phyloP scores from a whole-genome alignment of 495 filamentous ascomycete genomes.

The Alectoria sarmentosa region DNA sequence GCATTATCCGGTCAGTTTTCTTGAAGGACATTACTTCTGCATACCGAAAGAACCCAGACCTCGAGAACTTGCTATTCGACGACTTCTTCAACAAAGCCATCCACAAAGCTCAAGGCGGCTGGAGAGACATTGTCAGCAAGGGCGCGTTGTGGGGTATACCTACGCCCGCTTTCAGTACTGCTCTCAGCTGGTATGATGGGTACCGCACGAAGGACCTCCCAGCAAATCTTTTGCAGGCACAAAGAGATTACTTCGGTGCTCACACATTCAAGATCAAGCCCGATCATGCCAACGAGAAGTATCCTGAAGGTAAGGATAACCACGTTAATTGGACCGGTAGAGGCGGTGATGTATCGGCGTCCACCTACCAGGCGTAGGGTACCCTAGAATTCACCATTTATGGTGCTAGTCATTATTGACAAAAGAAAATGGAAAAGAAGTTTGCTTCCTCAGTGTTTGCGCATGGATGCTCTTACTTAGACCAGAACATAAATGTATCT shows the following conservation, averaged over 20 bases:
- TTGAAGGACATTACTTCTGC: slow-evolving; percentile 97
- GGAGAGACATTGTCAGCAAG: slow-evolving; percentile 92
- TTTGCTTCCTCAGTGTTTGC: slow-evolving; percentile 7
- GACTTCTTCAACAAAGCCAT: slow-evolving; percentile 99
- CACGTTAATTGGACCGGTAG: slow-evolving; percentile 99
- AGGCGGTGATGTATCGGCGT: slow-evolving; percentile 93
- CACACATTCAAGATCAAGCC: slow-evolving; percentile 99
- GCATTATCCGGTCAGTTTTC: slow-evolving; percentile 99
- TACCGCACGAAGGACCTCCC: slow-evolving; percentile 93
- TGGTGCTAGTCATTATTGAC: neutral
- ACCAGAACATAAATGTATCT: slow-evolving; percentile 11
- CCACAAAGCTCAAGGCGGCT: slow-evolving; percentile 89
- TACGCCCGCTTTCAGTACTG: slow-evolving; percentile 90
- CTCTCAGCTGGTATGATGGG: slow-evolving; percentile 95
- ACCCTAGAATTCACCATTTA: neutral
- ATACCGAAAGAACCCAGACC: slow-evolving; percentile 88
- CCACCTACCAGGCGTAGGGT: slow-evolving; percentile 89
- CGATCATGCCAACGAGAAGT: slow-evolving; percentile 72
- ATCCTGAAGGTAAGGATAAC: slow-evolving; percentile 80
- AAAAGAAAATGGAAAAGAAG: slow-evolving; percentile 1
- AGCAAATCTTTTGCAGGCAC: slow-evolving; percentile 95
- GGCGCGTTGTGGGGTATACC: slow-evolving; percentile 89
- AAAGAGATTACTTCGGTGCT: slow-evolving; percentile 98
- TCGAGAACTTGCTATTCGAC: slow-evolving; percentile 97
- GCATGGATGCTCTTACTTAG: slow-evolving; percentile 6